phyloP scores from a whole-genome alignment of 208 protist species.

The Borovskyia barvae region DNA sequence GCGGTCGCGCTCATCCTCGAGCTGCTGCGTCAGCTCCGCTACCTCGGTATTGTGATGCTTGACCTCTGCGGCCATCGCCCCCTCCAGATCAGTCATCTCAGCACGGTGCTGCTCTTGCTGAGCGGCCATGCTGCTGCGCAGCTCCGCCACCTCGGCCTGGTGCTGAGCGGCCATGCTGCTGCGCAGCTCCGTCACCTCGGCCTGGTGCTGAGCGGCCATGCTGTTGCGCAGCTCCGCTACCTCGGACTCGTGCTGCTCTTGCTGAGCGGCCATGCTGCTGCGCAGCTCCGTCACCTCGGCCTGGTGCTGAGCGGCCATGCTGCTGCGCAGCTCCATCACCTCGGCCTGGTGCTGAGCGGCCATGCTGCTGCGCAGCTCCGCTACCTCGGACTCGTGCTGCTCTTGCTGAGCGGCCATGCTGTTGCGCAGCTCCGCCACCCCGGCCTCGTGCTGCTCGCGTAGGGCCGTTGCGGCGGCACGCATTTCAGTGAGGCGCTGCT shows the following conservation, averaged over 20 bases:
- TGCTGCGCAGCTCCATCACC: background rate
- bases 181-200: background rate
- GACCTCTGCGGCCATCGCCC: background rate
- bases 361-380: background rate
- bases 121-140: background rate
- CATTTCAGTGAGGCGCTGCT: slow-evolving; percentile 10
- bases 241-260: background rate
- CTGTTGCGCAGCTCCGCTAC: slow-evolving; percentile 5
- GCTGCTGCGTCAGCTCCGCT: slow-evolving; percentile 15
- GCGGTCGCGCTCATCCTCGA: slow-evolving; percentile 15
- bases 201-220: background rate
- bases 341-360: background rate
- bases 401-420: background rate
- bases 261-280: background rate
- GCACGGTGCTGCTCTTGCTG: slow-evolving; percentile 10
- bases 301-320: background rate
- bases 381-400: background rate
- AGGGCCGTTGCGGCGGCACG: background rate
- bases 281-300: background rate
- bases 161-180: too few species aligned
- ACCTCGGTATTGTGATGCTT: slow-evolving; percentile 3
- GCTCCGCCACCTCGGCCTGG: background rate
- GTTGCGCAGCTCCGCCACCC: slow-evolving; percentile 1
- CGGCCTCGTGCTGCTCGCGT: slow-evolving; percentile 2
- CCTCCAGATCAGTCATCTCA: background rate